Percentiles rank a stretch among this genome's conserved stretches.
These are phyloP conservation scores for Aspergillus carlsbadensis DNA, from an alignment of 495 filamentous ascomycete species.

Conservation along the genomic window DNA sequence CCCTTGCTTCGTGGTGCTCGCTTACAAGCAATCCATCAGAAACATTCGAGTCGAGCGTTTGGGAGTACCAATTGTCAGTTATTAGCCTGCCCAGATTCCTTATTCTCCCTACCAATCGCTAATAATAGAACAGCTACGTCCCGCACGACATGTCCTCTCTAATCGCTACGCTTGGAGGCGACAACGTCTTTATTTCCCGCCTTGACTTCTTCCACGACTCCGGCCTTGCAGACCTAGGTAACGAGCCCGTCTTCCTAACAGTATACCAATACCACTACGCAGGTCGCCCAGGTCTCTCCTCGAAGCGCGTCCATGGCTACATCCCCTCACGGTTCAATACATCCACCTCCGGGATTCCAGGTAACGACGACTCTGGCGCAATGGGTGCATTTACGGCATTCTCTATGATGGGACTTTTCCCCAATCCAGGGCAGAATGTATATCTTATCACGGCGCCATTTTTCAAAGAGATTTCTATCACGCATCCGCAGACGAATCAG, in stretches of 20 bases:
- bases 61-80: constrained; percentile 67
- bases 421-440: constrained; percentile 54
- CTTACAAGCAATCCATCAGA: constrained; percentile 52
- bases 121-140: constrained; percentile 62
- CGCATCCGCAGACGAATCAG: constrained; percentile 55
- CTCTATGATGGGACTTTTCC: constrained; percentile 62
- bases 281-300: constrained; percentile 58
- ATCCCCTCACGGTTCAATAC: constrained; percentile 46
- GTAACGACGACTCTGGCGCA: constrained; percentile 61
- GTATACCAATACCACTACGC: constrained; percentile 76
- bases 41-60: constrained; percentile 68
- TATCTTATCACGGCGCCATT: constrained; percentile 58
- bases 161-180: constrained; percentile 60
- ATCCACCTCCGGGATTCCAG: constrained; percentile 45
- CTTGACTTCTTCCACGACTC: constrained; percentile 62
- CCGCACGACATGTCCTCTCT: constrained; percentile 70
- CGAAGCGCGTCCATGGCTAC: constrained; percentile 41
- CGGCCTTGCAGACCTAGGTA: constrained; percentile 61
- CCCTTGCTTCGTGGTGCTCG: constrained; percentile 63
- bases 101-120: background rate
- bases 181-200: constrained; percentile 54
- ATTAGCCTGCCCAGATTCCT: no score
- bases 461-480: constrained; percentile 54
- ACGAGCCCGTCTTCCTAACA: constrained; percentile 68
- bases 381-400: constrained; percentile 60